Evolutionary conservation across 140 eudicot genomes (phyloP).

Genomic region (Anethum foeniculum): DNA sequence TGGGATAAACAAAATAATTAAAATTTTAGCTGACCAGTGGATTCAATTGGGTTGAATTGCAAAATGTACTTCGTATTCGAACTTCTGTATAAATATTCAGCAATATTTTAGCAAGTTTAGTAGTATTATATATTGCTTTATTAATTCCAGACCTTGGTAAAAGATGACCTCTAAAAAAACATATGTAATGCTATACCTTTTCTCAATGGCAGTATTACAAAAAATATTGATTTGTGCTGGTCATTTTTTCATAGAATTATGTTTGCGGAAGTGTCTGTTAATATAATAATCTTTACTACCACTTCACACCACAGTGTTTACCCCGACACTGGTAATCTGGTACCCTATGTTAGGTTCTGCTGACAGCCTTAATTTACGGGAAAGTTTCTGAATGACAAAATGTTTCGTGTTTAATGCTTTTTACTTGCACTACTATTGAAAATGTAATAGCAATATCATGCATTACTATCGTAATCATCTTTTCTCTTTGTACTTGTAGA

Average conservation of each 20-base stretch:
- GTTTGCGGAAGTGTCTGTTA: not conserved
- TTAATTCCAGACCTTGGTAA: not conserved
- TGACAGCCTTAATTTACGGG: not conserved
- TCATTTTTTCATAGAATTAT: not conserved
- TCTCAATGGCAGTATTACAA: not conserved
- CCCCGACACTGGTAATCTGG: not conserved
- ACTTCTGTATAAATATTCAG: not conserved
- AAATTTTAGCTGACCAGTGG: not conserved
- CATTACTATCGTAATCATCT: not conserved
- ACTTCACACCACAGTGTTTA: not conserved
- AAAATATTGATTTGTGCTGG: not conserved
- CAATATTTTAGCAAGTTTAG: not conserved
- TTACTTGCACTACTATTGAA: not conserved
- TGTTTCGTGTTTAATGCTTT: not conserved
- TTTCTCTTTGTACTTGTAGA: conserved; percentile 15
- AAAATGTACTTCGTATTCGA: not conserved
- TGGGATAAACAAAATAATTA: not conserved
- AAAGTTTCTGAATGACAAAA: not conserved
- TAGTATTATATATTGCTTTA: not conserved
- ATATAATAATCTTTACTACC: not conserved
- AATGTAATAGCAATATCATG: not conserved
- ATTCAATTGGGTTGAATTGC: not conserved
- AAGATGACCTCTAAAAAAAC: not conserved
- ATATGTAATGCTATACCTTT: not conserved
- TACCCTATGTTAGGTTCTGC: not conserved